phyloP scores from a whole-genome alignment of 805 yeast genomes.

The Wickerhamiella allomyrinae region DNA sequence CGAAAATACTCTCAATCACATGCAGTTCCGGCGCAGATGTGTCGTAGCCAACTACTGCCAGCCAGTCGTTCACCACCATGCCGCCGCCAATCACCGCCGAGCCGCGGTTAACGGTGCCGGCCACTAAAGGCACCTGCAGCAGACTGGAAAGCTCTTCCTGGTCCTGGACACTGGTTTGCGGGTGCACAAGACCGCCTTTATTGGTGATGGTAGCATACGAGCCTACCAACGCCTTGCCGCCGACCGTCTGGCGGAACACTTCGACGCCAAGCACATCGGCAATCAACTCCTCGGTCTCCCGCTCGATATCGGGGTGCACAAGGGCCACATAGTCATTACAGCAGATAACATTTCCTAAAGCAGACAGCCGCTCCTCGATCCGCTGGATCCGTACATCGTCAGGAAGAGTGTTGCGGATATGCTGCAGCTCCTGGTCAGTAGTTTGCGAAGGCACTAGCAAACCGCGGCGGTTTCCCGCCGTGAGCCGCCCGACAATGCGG shows the following conservation, averaged over 20 bases:
- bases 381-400: slow-evolving; percentile 92
- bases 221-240: slow-evolving; percentile 95
- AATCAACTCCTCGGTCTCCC: slow-evolving; percentile 96
- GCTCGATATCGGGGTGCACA: slow-evolving; percentile 97
- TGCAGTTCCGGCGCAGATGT: slow-evolving; percentile 98
- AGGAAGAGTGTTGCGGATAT: slow-evolving; percentile 89
- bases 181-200: slow-evolving; percentile 97
- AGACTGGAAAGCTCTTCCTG: slow-evolving; percentile 94
- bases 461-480: slow-evolving; percentile 97
- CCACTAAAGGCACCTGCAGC: slow-evolving; percentile 93
- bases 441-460: slow-evolving; percentile 93
- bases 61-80: slow-evolving; percentile 96
- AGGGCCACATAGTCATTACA: slow-evolving; percentile 98
- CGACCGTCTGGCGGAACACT: slow-evolving; percentile 97
- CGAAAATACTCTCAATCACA: slow-evolving; percentile 89
- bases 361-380: slow-evolving; percentile 93
- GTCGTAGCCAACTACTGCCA: slow-evolving; percentile 91
- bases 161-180: slow-evolving; percentile 92
- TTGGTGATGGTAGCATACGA: slow-evolving; percentile 88
- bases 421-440: slow-evolving; percentile 96
- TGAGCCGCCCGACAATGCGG: slow-evolving; percentile 94
- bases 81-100: slow-evolving; percentile 97
- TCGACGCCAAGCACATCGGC: slow-evolving; percentile 98
- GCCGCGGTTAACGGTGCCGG: slow-evolving; percentile 98
- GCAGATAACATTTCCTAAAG: slow-evolving; percentile 94